These are phyloP conservation scores for Musa troglodytarum DNA, from an alignment of 176 grass and related monocot species.

Conservation along the genomic window DNA sequence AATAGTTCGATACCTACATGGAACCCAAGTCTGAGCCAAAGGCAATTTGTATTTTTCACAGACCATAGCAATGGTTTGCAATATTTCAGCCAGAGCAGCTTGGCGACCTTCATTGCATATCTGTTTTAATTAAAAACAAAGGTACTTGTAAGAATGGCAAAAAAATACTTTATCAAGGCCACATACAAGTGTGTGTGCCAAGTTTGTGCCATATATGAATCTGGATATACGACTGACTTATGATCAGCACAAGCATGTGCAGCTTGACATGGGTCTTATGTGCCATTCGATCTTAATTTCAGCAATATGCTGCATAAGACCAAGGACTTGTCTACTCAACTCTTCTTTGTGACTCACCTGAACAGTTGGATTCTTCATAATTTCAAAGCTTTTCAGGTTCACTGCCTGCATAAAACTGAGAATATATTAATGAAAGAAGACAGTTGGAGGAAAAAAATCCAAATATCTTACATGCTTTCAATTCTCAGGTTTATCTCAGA, in stretches of 20 bases:
- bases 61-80: slow-evolving; percentile 62
- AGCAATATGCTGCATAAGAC: neutral
- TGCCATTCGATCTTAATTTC: neutral
- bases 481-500: neutral
- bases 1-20: slow-evolving; percentile 65
- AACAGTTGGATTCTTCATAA: slow-evolving; percentile 65
- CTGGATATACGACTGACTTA: neutral
- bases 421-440: slow-evolving; percentile 7
- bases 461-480: neutral
- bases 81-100: slow-evolving; percentile 81
- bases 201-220: neutral
- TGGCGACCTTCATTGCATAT: slow-evolving; percentile 95
- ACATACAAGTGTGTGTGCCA: too few relatives aligned
- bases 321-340: neutral
- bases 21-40: slow-evolving; percentile 93
- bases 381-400: slow-evolving; percentile 89
- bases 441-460: neutral
- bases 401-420: slow-evolving; percentile 58
- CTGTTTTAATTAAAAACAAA: slow-evolving; percentile 28
- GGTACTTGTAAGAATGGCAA: neutral
- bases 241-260: too few relatives aligned
- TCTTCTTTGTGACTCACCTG: slow-evolving; percentile 31
- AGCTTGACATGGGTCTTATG: neutral
- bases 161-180: slow-evolving; percentile 22
- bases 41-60: slow-evolving; percentile 87